Conservation (phyloP, 305 asterid genomes). For the Fraxinus baroniana region DNA sequence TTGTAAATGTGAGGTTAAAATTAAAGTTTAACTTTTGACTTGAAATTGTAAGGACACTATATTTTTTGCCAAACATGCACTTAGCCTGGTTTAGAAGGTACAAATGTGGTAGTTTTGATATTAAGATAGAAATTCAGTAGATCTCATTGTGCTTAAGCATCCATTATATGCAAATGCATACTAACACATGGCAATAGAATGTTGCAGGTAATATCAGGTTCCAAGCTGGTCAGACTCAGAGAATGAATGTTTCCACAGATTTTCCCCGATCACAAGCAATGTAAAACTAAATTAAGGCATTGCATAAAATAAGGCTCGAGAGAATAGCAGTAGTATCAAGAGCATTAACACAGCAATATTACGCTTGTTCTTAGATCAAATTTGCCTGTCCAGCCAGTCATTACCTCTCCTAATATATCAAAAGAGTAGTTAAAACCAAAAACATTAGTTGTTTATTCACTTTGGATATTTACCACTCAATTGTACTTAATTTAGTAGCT, state of each 20-base stretch:
- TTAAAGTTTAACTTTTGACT: background rate
- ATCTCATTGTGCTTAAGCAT: background rate
- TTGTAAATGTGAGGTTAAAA: background rate
- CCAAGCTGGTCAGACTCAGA: constrained; percentile 5
- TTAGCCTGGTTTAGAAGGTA: constrained; percentile 9
- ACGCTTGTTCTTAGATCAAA: background rate
- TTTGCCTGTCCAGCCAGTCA: background rate
- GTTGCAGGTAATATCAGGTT: background rate
- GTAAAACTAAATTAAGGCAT: background rate
- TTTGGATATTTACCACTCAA: background rate
- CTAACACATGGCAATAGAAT: background rate
- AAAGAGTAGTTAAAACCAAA: constrained; percentile 2
- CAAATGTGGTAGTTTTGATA: background rate
- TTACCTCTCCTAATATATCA: constrained; percentile 4
- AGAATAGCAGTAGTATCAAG: background rate
- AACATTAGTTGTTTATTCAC: background rate
- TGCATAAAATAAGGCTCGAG: background rate
- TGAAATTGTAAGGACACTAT: background rate
- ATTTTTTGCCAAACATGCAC: background rate
- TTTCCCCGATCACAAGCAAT: background rate
- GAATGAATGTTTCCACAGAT: background rate
- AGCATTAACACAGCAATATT: background rate
- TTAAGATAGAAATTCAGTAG: background rate
- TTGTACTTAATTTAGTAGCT: constrained; percentile 2
- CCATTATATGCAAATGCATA: background rate